Percentiles rank a stretch among this genome's conserved stretches.
phyloP scores from a whole-genome alignment of 345 rosid species.

The Noccaea caerulescens region DNA sequence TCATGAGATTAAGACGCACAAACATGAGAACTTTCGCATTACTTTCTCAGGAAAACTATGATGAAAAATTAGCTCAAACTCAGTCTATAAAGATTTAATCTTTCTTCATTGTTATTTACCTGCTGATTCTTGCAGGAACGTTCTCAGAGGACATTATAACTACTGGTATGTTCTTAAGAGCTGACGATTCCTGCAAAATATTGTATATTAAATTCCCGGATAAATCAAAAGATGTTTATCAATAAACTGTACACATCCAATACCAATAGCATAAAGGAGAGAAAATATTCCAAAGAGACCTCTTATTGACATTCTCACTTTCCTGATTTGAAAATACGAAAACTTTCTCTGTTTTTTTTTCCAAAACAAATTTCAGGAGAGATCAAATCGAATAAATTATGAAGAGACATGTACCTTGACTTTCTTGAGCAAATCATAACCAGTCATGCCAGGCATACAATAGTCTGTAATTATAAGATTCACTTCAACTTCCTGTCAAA shows the following conservation, averaged over 20 bases:
- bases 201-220: neutral
- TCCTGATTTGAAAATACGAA: neutral
- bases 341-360: neutral
- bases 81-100: neutral
- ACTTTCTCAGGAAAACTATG: neutral
- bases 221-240: conserved; percentile 4
- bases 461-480: conserved; percentile 87
- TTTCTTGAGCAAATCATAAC: conserved; percentile 82
- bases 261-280: conserved; percentile 15
- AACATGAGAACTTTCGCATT: neutral
- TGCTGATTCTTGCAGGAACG: conserved; percentile 63
- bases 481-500: conserved; percentile 58
- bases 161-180: conserved; percentile 74
- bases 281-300: conserved; percentile 25
- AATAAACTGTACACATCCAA: conserved; percentile 13
- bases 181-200: conserved; percentile 56
- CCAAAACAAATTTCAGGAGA: neutral
- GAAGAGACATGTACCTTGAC: conserved; percentile 56
- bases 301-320: conserved; percentile 32
- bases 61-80: neutral
- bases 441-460: conserved; percentile 90
- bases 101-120: conserved; percentile 33
- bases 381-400: conserved; percentile 9
- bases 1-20: neutral
- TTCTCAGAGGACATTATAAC: conserved; percentile 93